Evolutionary conservation across 2,329 filamentous ascomycete species (phyloP).

Genomic region (Botrytis sinoallii): DNA sequence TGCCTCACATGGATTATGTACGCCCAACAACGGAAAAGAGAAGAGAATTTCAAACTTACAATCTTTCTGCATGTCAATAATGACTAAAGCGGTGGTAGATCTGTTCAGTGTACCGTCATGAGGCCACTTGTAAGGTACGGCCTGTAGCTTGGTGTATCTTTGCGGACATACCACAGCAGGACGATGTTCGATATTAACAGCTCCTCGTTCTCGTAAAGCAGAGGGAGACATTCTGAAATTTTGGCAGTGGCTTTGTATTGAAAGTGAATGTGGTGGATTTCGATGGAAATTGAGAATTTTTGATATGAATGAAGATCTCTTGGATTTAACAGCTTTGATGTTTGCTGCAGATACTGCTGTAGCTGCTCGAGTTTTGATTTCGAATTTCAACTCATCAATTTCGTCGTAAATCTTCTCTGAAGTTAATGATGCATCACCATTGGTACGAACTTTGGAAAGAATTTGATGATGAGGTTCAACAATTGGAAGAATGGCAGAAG

Average conservation of each 20-base stretch:
- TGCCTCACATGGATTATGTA: background rate
- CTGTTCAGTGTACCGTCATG: conserved; percentile 41
- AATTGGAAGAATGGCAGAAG: conserved; percentile 1
- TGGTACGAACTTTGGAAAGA: conserved; percentile 1
- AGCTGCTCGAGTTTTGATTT: conserved; percentile 6
- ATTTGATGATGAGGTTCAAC: background rate
- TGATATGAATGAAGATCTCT: background rate
- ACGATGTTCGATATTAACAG: background rate
- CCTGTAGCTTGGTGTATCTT: conserved; percentile 19
- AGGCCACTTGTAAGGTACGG: conserved; percentile 42
- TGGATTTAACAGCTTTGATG: background rate
- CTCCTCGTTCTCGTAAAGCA: background rate
- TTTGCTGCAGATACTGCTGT: background rate
- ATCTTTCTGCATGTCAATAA: conserved; percentile 56
- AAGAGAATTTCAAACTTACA: conserved; percentile 37
- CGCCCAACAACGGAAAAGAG: background rate
- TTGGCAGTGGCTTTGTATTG: background rate
- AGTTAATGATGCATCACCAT: background rate
- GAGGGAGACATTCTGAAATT: background rate
- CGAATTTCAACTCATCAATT: conserved; percentile 16
- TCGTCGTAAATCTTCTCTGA: conserved; percentile 15
- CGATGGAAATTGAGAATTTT: conserved; percentile 13
- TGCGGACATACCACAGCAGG: background rate
- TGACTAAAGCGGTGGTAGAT: conserved; percentile 47
- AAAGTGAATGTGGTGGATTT: background rate